These are phyloP conservation scores for Zygnema circumcarinatum DNA, from an alignment of 139 green algal genomes.

Conservation along the genomic window DNA sequence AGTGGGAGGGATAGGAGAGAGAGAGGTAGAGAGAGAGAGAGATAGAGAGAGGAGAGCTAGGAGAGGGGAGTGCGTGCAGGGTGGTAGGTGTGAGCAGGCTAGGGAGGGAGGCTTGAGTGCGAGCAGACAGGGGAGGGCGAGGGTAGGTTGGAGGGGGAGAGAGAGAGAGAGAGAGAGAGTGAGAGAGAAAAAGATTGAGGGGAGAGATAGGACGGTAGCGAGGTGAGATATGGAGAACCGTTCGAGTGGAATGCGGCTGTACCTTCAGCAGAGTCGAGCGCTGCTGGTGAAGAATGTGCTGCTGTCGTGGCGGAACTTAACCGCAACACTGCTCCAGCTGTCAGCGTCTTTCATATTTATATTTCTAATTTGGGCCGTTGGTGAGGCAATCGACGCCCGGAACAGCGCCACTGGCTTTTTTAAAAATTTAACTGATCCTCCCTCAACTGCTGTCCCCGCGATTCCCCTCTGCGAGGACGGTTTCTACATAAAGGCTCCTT, in stretches of 20 bases:
- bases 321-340: conserved; percentile 77
- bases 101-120: too few relatives aligned
- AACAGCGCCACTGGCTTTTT: conserved; percentile 26
- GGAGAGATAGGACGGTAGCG: too few relatives aligned
- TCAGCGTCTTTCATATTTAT: conserved; percentile 86
- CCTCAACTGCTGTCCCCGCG: conserved; percentile 22
- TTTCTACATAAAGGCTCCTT: conserved; percentile 72
- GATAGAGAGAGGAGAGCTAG: too few relatives aligned
- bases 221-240: neutral
- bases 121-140: too few relatives aligned
- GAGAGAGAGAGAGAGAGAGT: too few relatives aligned
- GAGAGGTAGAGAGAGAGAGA: too few relatives aligned
- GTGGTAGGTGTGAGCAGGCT: too few relatives aligned
- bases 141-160: too few relatives aligned
- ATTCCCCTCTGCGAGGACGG: conserved; percentile 72
- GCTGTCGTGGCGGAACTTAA: conserved; percentile 76
- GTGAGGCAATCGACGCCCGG: conserved; percentile 27
- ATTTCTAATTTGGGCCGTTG: conserved; percentile 74
- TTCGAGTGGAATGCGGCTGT: conserved; percentile 41
- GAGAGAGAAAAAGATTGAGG: too few relatives aligned
- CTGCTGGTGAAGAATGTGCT: conserved; percentile 60
- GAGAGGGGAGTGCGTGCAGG: too few relatives aligned
- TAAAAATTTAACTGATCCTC: conserved; percentile 32
- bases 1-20: too few relatives aligned
- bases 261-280: conserved; percentile 47